Conservation (phyloP, 345 rosid species). For the Populus pruinosa region DNA sequence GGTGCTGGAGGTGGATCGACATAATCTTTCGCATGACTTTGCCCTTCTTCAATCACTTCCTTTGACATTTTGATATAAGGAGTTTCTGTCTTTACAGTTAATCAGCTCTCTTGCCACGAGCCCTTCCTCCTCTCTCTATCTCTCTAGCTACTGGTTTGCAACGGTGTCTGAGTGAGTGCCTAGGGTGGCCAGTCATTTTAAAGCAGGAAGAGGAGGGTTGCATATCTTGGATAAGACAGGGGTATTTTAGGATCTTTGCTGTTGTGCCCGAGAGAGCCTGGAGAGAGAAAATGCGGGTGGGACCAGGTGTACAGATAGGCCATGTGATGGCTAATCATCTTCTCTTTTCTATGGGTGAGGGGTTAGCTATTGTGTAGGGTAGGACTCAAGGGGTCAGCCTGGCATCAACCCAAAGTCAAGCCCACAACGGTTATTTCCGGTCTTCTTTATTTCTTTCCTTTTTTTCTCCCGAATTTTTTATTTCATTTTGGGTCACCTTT, state of each 20-base stretch:
- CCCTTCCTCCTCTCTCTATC: background rate
- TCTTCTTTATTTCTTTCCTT: conserved; percentile 14
- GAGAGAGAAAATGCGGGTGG: conserved; percentile 22
- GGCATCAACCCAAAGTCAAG: conserved; percentile 35
- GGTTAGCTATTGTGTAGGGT: background rate
- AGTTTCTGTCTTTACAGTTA: background rate
- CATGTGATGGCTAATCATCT: conserved; percentile 65
- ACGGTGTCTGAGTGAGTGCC: background rate
- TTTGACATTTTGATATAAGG: conserved; percentile 49
- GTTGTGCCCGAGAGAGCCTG: background rate
- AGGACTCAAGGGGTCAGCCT: conserved; percentile 42
- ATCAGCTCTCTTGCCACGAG: background rate
- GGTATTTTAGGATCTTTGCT: conserved; percentile 34
- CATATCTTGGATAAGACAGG: conserved; percentile 32
- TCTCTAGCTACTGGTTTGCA: background rate
- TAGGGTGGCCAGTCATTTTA: conserved; percentile 12
- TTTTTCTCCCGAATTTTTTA: background rate
- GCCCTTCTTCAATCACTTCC: conserved; percentile 81
- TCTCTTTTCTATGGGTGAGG: conserved; percentile 6
- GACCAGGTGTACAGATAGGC: conserved; percentile 40
- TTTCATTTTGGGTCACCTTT: background rate
- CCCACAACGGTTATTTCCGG: conserved; percentile 50
- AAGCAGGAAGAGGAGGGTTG: conserved; percentile 4
- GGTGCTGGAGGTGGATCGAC: conserved; percentile 99
- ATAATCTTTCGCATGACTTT: conserved; percentile 66